These are phyloP conservation scores for Prunus kanzakura DNA, from an alignment of 306 rosid genomes.

Conservation along the genomic window DNA sequence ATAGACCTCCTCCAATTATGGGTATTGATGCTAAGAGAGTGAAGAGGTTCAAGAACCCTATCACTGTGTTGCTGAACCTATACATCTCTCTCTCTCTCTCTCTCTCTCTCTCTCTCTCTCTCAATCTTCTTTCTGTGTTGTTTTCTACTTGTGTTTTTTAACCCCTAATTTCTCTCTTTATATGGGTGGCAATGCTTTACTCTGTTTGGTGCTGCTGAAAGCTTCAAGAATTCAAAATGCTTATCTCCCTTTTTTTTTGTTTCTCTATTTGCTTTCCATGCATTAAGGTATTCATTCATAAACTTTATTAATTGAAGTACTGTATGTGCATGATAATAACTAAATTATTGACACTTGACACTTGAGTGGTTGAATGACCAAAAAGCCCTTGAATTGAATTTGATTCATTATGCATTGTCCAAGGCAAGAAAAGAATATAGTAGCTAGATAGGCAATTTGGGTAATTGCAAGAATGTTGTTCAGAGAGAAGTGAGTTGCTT, in stretches of 20 bases:
- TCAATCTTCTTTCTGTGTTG: neutral
- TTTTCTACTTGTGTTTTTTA: slow-evolving; percentile 8
- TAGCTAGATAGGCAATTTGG: slow-evolving; percentile 23
- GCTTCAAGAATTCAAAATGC: slow-evolving; percentile 28
- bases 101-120: slow-evolving; percentile 5
- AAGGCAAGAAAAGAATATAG: slow-evolving; percentile 44
- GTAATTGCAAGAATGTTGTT: slow-evolving; percentile 35
- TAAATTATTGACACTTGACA: slow-evolving; percentile 10
- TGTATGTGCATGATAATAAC: slow-evolving; percentile 20
- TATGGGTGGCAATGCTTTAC: slow-evolving; percentile 23
- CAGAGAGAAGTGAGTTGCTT: neutral
- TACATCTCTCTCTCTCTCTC: slow-evolving; percentile 38
- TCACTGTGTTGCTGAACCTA: slow-evolving; percentile 90
- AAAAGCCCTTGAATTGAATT: slow-evolving; percentile 16
- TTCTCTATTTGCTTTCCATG: slow-evolving; percentile 19
- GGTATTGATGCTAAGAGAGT: slow-evolving; percentile 91
- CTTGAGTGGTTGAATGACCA: slow-evolving; percentile 14
- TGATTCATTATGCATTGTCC: slow-evolving; percentile 7
- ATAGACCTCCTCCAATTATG: slow-evolving; percentile 84
- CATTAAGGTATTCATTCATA: neutral
- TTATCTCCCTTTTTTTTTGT: neutral
- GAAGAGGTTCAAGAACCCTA: slow-evolving; percentile 79
- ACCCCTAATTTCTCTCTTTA: slow-evolving; percentile 18
- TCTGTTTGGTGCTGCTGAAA: slow-evolving; percentile 19
- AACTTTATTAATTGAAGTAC: slow-evolving; percentile 20